Conservation (phyloP, 2,329 filamentous ascomycete genomes). For the Cordyceps fumosorosea region DNA sequence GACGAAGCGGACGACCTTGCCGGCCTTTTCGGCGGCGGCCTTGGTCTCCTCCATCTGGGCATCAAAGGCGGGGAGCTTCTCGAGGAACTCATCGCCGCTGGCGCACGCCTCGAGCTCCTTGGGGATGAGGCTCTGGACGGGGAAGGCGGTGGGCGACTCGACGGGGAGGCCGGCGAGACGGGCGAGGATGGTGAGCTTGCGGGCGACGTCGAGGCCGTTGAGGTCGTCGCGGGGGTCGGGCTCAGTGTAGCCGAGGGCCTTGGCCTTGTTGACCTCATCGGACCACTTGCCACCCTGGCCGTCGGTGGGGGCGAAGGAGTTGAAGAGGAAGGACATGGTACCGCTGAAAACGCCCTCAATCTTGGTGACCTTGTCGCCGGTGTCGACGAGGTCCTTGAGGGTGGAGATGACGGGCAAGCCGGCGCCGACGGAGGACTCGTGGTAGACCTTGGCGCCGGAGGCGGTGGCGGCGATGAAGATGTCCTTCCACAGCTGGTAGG, state of each 20-base stretch:
- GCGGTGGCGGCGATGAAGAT: slow-evolving; percentile 71
- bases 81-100: slow-evolving; percentile 80
- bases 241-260: slow-evolving; percentile 87
- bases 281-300: slow-evolving; percentile 77
- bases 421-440: slow-evolving; percentile 91
- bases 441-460: slow-evolving; percentile 77
- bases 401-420: slow-evolving; percentile 91
- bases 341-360: slow-evolving; percentile 98
- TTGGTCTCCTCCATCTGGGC: slow-evolving; percentile 85
- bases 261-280: slow-evolving; percentile 84
- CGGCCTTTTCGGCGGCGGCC: slow-evolving; percentile 73
- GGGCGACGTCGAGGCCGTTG: slow-evolving; percentile 84
- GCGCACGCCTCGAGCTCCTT: slow-evolving; percentile 70
- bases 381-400: slow-evolving; percentile 87
- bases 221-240: slow-evolving; percentile 81
- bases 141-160: slow-evolving; percentile 79
- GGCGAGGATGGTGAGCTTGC: slow-evolving; percentile 92
- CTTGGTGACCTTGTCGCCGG: slow-evolving; percentile 82
- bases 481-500: slow-evolving; percentile 73
- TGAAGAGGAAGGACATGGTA: slow-evolving; percentile 97
- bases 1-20: slow-evolving; percentile 90
- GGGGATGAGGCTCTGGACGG: slow-evolving; percentile 89
- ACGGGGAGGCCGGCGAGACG: slow-evolving; percentile 76
- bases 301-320: slow-evolving; percentile 81
- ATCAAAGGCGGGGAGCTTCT: slow-evolving; percentile 74